Conservation (phyloP, 1,139 yeast species). For the Zygosaccharomyces pseudobailii region DNA sequence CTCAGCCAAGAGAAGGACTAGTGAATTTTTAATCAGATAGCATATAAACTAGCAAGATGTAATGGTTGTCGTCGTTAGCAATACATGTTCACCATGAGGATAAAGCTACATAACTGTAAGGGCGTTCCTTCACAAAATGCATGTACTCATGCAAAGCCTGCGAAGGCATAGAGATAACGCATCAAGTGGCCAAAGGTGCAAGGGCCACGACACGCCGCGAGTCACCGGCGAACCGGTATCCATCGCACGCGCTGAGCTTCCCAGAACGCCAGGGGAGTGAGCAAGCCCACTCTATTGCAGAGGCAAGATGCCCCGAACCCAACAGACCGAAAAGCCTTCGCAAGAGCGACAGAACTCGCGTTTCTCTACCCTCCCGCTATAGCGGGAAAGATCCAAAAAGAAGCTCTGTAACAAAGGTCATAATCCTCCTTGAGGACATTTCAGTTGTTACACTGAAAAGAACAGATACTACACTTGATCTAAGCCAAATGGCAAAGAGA, state of each 20-base stretch:
- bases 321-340: conserved; percentile 3
- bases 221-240: conserved; percentile 2
- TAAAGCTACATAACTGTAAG: not conserved
- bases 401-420: conserved; percentile 39
- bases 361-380: conserved; percentile 5
- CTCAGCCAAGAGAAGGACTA: conserved; percentile 20
- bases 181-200: conserved; percentile 97
- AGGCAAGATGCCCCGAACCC: conserved; percentile 13
- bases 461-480: conserved; percentile 99
- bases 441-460: conserved; percentile 99
- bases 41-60: not conserved
- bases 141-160: conserved; percentile 34
- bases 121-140: conserved; percentile 6
- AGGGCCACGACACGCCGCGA: conserved; percentile 85
- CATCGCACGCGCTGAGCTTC: not conserved
- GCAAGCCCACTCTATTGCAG: conserved; percentile 77
- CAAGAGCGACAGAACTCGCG: conserved; percentile 81
- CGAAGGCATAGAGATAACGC: conserved; percentile 43
- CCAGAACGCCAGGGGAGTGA: conserved; percentile 42
- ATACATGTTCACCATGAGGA: not conserved
- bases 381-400: conserved; percentile 21
- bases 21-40: conserved; percentile 41
- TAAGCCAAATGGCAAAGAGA: conserved; percentile 99
- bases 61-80: not conserved
- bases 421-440: conserved; percentile 90